These are phyloP conservation scores for Fusarium duplospermum DNA, from an alignment of 2,329 filamentous ascomycete genomes.

Conservation along the genomic window DNA sequence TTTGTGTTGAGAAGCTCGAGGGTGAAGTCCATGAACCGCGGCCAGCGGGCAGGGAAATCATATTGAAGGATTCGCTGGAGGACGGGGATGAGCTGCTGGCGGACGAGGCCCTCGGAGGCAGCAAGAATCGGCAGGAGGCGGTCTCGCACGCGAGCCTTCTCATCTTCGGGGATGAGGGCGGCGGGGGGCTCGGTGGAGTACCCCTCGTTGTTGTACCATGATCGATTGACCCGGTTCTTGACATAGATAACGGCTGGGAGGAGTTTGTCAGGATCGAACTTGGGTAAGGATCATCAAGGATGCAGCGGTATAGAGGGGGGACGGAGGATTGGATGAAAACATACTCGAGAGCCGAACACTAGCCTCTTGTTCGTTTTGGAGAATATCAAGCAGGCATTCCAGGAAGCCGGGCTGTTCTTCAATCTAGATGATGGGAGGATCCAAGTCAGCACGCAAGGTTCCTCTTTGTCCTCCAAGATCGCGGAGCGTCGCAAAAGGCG, in stretches of 20 bases:
- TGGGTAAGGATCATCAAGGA: conserved; percentile 42
- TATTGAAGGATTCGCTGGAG: conserved; percentile 96
- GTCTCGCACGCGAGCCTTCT: conserved; percentile 88
- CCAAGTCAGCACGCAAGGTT: conserved; percentile 33
- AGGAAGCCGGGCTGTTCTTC: conserved; percentile 92
- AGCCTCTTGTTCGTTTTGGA: conserved; percentile 87
- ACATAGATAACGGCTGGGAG: conserved; percentile 89
- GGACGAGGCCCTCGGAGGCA: conserved; percentile 81
- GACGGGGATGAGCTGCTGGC: conserved; percentile 92
- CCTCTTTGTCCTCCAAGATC: not conserved
- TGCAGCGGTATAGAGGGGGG: conserved; percentile 20
- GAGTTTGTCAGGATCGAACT: conserved; percentile 26
- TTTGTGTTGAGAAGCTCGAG: conserved; percentile 88
- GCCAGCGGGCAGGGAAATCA: conserved; percentile 96
- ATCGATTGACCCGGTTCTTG: conserved; percentile 95
- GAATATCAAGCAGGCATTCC: conserved; percentile 88
- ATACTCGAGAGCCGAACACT: conserved; percentile 90
- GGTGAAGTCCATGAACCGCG: conserved; percentile 92
- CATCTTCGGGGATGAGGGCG: conserved; percentile 84
- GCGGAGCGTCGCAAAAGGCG: conserved; percentile 27
- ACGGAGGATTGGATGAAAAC: conserved; percentile 48
- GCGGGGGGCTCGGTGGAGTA: conserved; percentile 67
- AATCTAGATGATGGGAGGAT: conserved; percentile 67
- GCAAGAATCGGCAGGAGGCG: conserved; percentile 91
- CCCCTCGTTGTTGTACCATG: conserved; percentile 85